Percentiles rank a stretch among this genome's conserved stretches.
These are phyloP conservation scores for Penicillium capsulatum DNA, from an alignment of 2,329 filamentous ascomycete genomes.

Conservation along the genomic window DNA sequence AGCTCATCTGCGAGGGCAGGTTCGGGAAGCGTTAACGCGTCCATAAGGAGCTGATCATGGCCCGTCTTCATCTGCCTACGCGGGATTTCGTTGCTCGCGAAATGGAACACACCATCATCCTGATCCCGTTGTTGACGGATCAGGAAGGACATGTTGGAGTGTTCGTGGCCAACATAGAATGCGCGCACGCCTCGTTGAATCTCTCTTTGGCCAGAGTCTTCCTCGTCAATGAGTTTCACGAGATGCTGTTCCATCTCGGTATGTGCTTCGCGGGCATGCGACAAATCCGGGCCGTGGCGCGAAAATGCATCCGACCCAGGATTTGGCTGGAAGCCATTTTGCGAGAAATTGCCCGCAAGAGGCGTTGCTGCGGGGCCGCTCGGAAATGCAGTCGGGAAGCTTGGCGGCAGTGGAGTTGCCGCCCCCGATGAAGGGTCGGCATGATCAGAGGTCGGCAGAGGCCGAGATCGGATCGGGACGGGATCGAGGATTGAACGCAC, in stretches of 20 bases:
- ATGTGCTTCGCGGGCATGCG: constrained; percentile 39
- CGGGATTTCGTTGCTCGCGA: constrained; percentile 43
- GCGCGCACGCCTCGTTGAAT: constrained; percentile 49
- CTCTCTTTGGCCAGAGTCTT: constrained; percentile 44
- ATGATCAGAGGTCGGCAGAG: constrained; percentile 27
- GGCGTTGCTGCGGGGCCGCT: constrained; percentile 17
- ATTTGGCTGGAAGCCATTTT: constrained; percentile 19
- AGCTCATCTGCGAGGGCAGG: constrained; percentile 48
- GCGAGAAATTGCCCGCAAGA: constrained; percentile 13
- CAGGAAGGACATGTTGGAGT: constrained; percentile 55
- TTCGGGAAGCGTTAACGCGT: constrained; percentile 50
- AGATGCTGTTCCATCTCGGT: constrained; percentile 46
- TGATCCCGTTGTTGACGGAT: constrained; percentile 48
- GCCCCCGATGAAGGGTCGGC: constrained; percentile 18
- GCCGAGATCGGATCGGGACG: constrained; percentile 46
- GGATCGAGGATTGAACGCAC: constrained; percentile 41
- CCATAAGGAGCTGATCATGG: constrained; percentile 45
- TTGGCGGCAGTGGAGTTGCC: constrained; percentile 18
- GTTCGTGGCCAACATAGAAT: constrained; percentile 54
- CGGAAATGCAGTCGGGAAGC: constrained; percentile 28
- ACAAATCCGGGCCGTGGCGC: constrained; percentile 27
- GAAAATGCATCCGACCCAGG: constrained; percentile 21
- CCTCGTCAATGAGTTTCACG: constrained; percentile 50
- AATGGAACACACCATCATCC: constrained; percentile 43
- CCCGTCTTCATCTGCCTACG: constrained; percentile 42